Evolutionary conservation across 164 flowering plant genomes (phyloP), one percentile per base, ranked within the genome.

Genomic region (Aristolochia californica): DNA sequence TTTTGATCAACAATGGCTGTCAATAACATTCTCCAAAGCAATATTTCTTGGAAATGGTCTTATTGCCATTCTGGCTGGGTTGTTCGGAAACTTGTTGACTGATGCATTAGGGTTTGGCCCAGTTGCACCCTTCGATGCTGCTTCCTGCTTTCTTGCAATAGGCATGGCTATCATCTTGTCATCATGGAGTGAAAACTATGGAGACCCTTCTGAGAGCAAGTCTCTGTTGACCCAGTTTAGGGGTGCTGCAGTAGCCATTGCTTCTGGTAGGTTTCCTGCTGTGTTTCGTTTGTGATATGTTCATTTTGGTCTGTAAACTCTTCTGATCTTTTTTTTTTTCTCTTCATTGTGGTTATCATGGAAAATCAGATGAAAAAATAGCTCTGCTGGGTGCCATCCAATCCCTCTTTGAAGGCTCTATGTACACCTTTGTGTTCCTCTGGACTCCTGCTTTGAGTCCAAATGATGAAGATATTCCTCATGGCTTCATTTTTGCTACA

Each of bases 361-460:
- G 15, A 44, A 23, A 23, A 11, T 26, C 85, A 91, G 98, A 91
- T 77, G 97, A 91, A 70, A 91, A 87, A 67, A 89, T 91, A 52
- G 98, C 95, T 1, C 65, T 91, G 70, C 78, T 91, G 66, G 97
- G 98, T 52, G 98, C 95, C 12, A 91, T 88, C 53, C 98, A 91
- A 68, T 91, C 98, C 24, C 70, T 91, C 52, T 91, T 91, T 76
- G 98, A 91, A 77, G 98, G 97, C 59, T 91, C 97, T n/a, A 91
- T 91, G 98, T 91, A 91, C 64, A 91, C 97, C 14, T 91, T 91
- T 76, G 98, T 91, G 56, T 91, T 91, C 68, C 84, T 91, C 1
- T 91, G 98, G 98, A 91, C 98, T 26, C 98, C 98, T 65, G 98
- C 98, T 59, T 68, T 91, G 62, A 88, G 97, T 68, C 97, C 97